Evolutionary conservation across 2,329 filamentous ascomycete species (phyloP), one percentile per base, ranked within the genome.

Genomic region (Blumeria graminis): DNA sequence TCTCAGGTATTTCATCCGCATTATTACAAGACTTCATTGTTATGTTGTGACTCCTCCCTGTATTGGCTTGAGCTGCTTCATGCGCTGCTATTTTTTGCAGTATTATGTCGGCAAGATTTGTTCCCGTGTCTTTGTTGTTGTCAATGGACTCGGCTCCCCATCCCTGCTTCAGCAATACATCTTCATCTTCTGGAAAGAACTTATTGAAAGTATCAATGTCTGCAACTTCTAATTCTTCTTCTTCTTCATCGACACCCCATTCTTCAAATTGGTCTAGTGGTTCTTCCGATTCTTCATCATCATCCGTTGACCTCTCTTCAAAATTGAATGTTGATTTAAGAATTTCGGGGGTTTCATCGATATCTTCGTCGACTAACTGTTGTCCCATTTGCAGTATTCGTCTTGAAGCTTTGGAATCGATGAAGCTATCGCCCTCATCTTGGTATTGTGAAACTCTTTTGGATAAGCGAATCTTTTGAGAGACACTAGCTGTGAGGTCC

Each of bases 21-120:
- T 94, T 89, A 61, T 92, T 84, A 56, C 75, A 69, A 32, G 68
- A 65, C 16, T 66, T 67, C 28, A 69, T 67, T 48, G 71, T 63
- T 32, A 60, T 54, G 13, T 61, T 58, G 39, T 60, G 55, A 13
- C 58, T 61, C 18, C 62, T 63, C 9, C 64, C 63, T 55, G 62
- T 66, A 3, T 67, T 68, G 33, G 70, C 73, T 61, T 82, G 74
- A 35, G 75, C 75, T 3, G 86, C 84, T 71, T 98, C 92, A 64
- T 93, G 86, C 58, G 85, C 83, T 4, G 88, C 87, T 65, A 98
- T 98, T 70, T 94, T 94, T 66, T 90, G 82, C 58, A 98, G 71
- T 61, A 98, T 98, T 60, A 98, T 72, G 65, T 94, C 89, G 14
- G 92, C 88, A 57, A 98, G 74, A 68, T 96, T 94, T 60, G 84